phyloP scores from a whole-genome alignment of 768 basidiomycete species.

The Mycena vulgaris region DNA sequence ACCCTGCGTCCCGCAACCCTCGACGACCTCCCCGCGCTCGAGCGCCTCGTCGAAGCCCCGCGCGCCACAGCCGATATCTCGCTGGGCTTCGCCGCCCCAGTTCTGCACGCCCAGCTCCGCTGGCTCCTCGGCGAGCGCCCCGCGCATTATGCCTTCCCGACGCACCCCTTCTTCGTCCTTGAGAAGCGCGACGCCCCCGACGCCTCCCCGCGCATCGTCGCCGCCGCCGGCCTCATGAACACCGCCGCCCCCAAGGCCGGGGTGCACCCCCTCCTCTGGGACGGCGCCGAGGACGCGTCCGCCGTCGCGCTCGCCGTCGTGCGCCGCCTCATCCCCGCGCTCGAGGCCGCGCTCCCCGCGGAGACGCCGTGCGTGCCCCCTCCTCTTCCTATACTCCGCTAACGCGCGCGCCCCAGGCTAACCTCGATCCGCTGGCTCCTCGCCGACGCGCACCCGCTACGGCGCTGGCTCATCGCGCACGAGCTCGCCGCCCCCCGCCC shows the following conservation, averaged over 20 bases:
- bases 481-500: constrained; percentile 17
- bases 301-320: neutral
- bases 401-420: neutral
- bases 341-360: neutral
- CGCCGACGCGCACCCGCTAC: constrained; percentile 22
- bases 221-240: neutral
- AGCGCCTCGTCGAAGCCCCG: constrained; percentile 17
- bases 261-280: constrained; percentile 7
- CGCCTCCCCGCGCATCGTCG: neutral
- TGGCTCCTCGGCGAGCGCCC: constrained; percentile 12
- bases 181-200: neutral
- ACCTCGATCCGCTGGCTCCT: neutral
- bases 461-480: constrained; percentile 22
- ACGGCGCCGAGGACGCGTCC: constrained; percentile 8
- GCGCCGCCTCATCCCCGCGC: neutral
- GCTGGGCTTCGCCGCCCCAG: neutral
- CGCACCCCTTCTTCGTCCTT: neutral
- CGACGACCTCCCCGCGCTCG: constrained; percentile 20
- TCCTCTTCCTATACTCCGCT: neutral
- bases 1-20: constrained; percentile 9
- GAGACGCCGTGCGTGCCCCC: neutral
- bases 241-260: neutral
- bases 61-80: constrained; percentile 13
- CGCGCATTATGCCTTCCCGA: neutral
- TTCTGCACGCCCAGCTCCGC: neutral